phyloP scores from a whole-genome alignment of 1,284 basidiomycete species.

The Tilletia setariae region DNA sequence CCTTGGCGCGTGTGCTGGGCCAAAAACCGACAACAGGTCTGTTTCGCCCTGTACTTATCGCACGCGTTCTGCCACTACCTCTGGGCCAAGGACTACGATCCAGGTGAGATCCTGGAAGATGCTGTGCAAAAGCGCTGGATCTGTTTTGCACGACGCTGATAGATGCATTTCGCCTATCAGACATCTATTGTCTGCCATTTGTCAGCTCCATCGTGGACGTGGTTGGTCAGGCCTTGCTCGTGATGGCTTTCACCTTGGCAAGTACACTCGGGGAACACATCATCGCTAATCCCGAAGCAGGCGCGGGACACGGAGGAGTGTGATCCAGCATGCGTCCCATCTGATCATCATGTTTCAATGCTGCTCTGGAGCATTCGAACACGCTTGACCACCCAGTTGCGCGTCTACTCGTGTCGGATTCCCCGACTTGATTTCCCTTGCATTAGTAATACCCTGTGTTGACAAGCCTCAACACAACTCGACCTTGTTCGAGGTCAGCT shows the following conservation, averaged over 20 bases:
- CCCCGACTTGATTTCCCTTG: too few species aligned
- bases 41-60: constrained; percentile 68
- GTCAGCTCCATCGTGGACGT: constrained; percentile 88
- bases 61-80: constrained; percentile 71
- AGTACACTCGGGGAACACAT: constrained; percentile 49
- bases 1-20: background rate
- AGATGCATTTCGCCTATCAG: constrained; percentile 25
- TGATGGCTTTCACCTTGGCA: constrained; percentile 57
- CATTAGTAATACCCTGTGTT: too few species aligned
- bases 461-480: too few species aligned
- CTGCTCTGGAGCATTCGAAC: background rate
- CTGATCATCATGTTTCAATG: background rate
- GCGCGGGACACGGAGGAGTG: constrained; percentile 34
- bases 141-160: background rate
- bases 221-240: constrained; percentile 77
- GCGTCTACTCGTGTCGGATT: too few species aligned
- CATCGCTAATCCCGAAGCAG: constrained; percentile 31
- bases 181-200: constrained; percentile 82
- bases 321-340: background rate
- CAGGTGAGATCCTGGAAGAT: constrained; percentile 62
- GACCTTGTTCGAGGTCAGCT: too few species aligned
- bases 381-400: background rate
- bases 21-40: constrained; percentile 21
- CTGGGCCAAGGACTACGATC: constrained; percentile 79
- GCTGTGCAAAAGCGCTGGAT: background rate